Evolutionary conservation across 257 asterid species (phyloP).

Genomic region (Apocynum venetum): DNA sequence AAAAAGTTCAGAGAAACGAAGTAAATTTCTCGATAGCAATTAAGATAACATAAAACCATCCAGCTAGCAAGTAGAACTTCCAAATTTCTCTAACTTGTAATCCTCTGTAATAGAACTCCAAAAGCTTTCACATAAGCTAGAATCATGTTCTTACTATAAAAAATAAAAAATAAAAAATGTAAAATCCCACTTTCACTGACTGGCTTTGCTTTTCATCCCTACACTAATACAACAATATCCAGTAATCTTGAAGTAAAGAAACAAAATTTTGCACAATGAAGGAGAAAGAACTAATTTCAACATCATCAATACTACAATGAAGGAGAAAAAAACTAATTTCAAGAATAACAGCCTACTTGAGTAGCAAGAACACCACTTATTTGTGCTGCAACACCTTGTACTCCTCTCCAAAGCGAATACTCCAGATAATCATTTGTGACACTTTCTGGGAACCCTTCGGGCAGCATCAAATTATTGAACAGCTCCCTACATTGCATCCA

Average conservation of each 20-base stretch:
- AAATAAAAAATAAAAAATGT: no score
- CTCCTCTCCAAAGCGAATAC: constrained; percentile 97
- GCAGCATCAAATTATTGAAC: constrained; percentile 52
- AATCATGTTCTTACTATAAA: background rate
- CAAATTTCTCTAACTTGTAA: background rate
- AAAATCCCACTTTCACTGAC: no score
- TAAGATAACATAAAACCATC: background rate
- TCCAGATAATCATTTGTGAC: constrained; percentile 91
- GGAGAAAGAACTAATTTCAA: background rate
- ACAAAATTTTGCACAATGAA: background rate
- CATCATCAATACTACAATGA: background rate
- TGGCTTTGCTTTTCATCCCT: background rate
- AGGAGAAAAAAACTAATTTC: background rate
- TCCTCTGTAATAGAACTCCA: background rate
- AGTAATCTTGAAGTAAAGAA: background rate
- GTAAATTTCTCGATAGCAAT: background rate
- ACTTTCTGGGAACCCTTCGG: constrained; percentile 90
- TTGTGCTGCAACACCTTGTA: constrained; percentile 95
- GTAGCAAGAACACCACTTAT: constrained; percentile 94
- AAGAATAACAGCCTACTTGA: constrained; percentile 45
- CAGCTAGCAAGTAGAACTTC: background rate
- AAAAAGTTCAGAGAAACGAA: background rate
- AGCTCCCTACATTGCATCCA: constrained; percentile 67
- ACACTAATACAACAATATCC: background rate
- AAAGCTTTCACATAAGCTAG: background rate